Base-by-base conservation (phyloP, 441 rosid species). In the Brassica balearica region DNA sequence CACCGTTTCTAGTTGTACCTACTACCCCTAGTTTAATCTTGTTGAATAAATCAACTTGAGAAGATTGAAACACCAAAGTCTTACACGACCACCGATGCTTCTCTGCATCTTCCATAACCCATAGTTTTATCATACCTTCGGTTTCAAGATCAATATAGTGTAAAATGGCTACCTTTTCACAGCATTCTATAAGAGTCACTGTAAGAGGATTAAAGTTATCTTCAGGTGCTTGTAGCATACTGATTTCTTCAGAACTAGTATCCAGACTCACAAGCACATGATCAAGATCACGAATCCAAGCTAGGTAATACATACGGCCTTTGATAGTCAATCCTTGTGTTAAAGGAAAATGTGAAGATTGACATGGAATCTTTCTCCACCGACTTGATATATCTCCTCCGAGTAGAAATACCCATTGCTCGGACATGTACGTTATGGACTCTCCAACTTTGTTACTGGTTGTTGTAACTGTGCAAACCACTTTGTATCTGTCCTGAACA, bases 381-480 rank as follows among this genome's bases (percentile, higher is more conserved):
- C 6, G 32, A 10, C 38, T 62, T 5, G 22, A 36, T 15, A 1
- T 11, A 14, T 17, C 67, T 36, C 58, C 71, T 65, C 25, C 72
- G 8, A 74, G 66, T 15, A 36, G 5, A 0, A 74, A 58, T 55
- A 66, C 46, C 72, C 78, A 74, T 56, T 56, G 19, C 59, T 74
- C 72, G 25, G 66, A 22, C 63, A 27, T 0, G 48, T 0, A 27
- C 1, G 38, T 23, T 9, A 1, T 0, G 10, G 5, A 8, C 48
- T 6, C 4, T 8, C 14, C 75, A 25, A 0, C 32, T 27, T 46
- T 17, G 6, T 19, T 11, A 43, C n/a, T 43, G 53, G 53, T 7
- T 32, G 23, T 64, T 73, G 71, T 1, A 36, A 8, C 41, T 29
- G n/a, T 74, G 14, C 73, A 75, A 65, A 69, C 8, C 69, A 69